phyloP scores from a whole-genome alignment of 371 early-diverging fungal species.

The Mortierella sp. region DNA sequence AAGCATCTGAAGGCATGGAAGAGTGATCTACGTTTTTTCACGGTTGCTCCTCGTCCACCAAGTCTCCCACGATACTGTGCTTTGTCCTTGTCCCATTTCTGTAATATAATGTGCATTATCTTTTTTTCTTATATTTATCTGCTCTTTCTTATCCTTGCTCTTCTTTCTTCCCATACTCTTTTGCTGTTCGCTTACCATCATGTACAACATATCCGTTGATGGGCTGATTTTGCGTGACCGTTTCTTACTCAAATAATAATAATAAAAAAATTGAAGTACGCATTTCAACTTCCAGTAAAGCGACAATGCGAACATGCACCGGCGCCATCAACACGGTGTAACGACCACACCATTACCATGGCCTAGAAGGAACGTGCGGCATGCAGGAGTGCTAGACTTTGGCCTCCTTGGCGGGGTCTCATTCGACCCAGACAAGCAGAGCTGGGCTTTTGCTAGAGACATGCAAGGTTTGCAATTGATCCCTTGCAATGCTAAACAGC shows the following conservation, averaged over 20 bases:
- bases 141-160: too few species aligned
- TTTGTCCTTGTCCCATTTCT: neutral
- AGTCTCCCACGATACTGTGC: neutral
- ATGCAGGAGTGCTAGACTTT: constrained; percentile 39
- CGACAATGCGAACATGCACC: constrained; percentile 41
- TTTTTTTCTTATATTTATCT: too few species aligned
- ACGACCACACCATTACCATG: constrained; percentile 35
- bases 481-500: neutral
- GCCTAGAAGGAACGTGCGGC: constrained; percentile 16
- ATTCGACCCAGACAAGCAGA: constrained; percentile 12
- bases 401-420: constrained; percentile 40
- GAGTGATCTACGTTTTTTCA: constrained; percentile 9
- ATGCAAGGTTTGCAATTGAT: constrained; percentile 17
- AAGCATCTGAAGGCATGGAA: constrained; percentile 36
- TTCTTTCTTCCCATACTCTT: too few species aligned
- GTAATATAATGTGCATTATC: constrained; percentile 2
- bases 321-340: constrained; percentile 35
- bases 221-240: constrained; percentile 4
- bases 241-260: neutral
- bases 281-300: constrained; percentile 4
- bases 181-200: too few species aligned
- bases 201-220: too few species aligned
- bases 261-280: neutral
- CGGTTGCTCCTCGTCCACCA: neutral
- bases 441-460: constrained; percentile 25